Evolutionary conservation across 495 filamentous ascomycete species (phyloP), one percentile per base, ranked within the genome.

Genomic region (Collariella sp.): DNA sequence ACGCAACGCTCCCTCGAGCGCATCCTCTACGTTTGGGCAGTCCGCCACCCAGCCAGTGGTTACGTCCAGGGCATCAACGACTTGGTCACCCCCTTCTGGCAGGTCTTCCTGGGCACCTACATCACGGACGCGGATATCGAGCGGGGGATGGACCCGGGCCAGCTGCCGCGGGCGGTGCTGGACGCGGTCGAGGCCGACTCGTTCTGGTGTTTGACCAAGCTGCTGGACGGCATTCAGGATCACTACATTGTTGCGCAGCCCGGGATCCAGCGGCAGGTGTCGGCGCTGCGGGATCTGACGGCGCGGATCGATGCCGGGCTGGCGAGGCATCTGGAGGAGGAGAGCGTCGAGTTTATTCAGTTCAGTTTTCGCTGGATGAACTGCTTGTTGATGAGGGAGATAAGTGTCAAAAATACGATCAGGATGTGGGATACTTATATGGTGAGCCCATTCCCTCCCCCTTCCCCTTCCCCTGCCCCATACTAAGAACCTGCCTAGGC

Each of bases 321-420:
- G 53, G 88, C 89, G 12, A 90, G 86, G 55, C 93, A 98, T 64
- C 75, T 98, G 16, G 88, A 94, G 62, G 78, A 78, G 20, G 88
- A 97, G 65, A 84, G 87, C 11, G 89, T 98, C 24, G 94, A 98
- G 67, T 98, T 98, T 61, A 97, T 98, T 69, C 93, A 98, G 65
- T 98, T 98, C 65, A 95, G 89, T 67, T 98, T 98, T 67, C 80
- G 93, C 54, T 98, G 93, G 93, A 97, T 98, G 93, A 98, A 98
- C 62, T 98, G 93, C 64, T 78, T 98, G 55, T 75, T 98, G 59
- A 98, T 98, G 93, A 79, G 93, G 56, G 93, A 98, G 70, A 86
- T 98, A 55, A 95, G 84, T 67, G 89, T 98, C 38, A 87, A 83
- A 69, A 96, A 95, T 62, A 95, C 88, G 1, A 95, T 97, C 59